phyloP scores from a whole-genome alignment of 805 yeast genomes.

The Candida lessepsii region DNA sequence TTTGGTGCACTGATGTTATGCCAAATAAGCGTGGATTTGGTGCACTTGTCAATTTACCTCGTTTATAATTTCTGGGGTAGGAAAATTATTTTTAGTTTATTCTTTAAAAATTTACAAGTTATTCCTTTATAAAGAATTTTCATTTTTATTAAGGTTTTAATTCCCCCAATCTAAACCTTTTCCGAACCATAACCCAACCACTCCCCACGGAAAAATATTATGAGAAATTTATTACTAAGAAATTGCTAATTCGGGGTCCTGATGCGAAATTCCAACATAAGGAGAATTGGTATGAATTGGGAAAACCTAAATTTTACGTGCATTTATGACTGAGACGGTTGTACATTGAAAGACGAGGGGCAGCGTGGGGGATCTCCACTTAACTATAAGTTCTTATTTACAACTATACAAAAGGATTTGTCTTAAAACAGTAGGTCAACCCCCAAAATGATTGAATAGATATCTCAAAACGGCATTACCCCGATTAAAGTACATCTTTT shows the following conservation, averaged over 20 bases:
- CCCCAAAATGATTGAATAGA: not conserved
- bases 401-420: too few relatives aligned
- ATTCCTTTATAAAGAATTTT: too few relatives aligned
- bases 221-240: too few relatives aligned
- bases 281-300: slow-evolving; percentile 2
- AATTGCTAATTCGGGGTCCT: too few relatives aligned
- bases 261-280: not conserved
- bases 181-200: too few relatives aligned
- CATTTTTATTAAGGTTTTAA: too few relatives aligned
- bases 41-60: not conserved
- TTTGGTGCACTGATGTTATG: not conserved
- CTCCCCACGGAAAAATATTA: slow-evolving; percentile 1
- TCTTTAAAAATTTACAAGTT: too few relatives aligned
- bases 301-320: not conserved
- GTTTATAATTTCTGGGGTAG: too few relatives aligned
- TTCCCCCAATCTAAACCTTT: too few relatives aligned
- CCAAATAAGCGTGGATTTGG: not conserved
- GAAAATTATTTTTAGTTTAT: too few relatives aligned
- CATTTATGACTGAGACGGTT: not conserved
- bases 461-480: slow-evolving; percentile 1
- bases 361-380: slow-evolving; percentile 2
- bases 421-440: too few relatives aligned
- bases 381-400: too few relatives aligned
- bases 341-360: not conserved
- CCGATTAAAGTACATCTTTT: slow-evolving; percentile 51